phyloP scores from a whole-genome alignment of 495 filamentous ascomycete species.

The Penicillium manginii region DNA sequence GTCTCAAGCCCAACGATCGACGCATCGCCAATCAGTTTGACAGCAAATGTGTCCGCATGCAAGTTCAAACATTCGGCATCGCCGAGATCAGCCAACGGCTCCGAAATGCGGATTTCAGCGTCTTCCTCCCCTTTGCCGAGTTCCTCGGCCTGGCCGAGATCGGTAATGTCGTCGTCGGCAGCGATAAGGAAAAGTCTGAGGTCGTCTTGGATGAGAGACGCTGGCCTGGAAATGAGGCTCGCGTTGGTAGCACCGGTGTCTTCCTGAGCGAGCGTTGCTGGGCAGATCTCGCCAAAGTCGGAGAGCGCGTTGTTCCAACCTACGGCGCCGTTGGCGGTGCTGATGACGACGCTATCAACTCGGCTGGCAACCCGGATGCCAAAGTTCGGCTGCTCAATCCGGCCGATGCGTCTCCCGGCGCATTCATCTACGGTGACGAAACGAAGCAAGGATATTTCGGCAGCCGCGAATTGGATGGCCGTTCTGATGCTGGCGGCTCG shows the following conservation, averaged over 20 bases:
- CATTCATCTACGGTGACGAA: constrained; percentile 73
- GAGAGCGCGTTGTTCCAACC: constrained; percentile 63
- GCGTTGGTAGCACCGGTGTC: constrained; percentile 87
- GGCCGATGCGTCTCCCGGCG: constrained; percentile 59
- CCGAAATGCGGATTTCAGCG: constrained; percentile 88
- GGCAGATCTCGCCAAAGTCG: constrained; percentile 81
- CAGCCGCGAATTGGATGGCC: constrained; percentile 77
- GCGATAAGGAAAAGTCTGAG: constrained; percentile 91
- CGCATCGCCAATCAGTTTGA: constrained; percentile 98
- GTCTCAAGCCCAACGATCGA: constrained; percentile 94
- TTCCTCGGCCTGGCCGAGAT: constrained; percentile 88
- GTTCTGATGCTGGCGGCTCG: constrained; percentile 87
- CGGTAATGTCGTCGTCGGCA: constrained; percentile 82
- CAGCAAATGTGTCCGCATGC: constrained; percentile 93
- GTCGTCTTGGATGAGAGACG: constrained; percentile 83
- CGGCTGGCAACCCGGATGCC: constrained; percentile 62
- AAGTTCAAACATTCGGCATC: constrained; percentile 94
- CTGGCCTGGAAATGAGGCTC: constrained; percentile 91
- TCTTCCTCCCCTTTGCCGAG: constrained; percentile 95
- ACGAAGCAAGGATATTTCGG: constrained; percentile 76
- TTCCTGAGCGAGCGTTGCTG: constrained; percentile 96
- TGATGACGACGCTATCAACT: constrained; percentile 46
- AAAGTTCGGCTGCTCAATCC: constrained; percentile 70
- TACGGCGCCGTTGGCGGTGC: constrained; percentile 55
- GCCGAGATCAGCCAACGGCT: constrained; percentile 94